A percentile compares a stretch with the other conserved stretches of the same genome.
Conservation (phyloP, 129 eudicot genomes). For the Artemisia argyi region DNA sequence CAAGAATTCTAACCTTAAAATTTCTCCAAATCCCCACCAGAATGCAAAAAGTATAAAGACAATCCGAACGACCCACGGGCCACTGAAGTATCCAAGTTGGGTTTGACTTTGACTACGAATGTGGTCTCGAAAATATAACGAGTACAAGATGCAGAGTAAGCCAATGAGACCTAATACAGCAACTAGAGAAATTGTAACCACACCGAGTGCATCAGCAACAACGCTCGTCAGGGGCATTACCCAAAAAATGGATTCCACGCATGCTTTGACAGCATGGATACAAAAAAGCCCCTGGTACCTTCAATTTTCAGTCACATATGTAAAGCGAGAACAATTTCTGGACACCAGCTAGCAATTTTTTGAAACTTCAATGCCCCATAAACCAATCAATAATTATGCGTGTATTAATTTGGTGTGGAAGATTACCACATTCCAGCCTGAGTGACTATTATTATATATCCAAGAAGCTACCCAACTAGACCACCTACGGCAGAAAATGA, state of each 20-base stretch:
- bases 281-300: conserved; percentile 38
- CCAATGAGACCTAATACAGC: conserved; percentile 58
- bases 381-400: conserved; percentile 1
- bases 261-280: conserved; percentile 96
- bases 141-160: conserved; percentile 67
- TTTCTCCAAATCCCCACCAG: conserved; percentile 91
- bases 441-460: conserved; percentile 21
- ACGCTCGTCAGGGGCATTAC: conserved; percentile 95
- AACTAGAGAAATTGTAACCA: conserved; percentile 84
- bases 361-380: conserved; percentile 17
- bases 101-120: conserved; percentile 47
- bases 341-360: conserved; percentile 9
- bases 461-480: conserved; percentile 29
- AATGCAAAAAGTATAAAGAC: conserved; percentile 53
- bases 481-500: conserved; percentile 35
- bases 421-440: conserved; percentile 3
- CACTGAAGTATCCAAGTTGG: conserved; percentile 75
- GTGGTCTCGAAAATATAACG: conserved; percentile 67
- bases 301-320: conserved; percentile 31
- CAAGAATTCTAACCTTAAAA: conserved; percentile 59
- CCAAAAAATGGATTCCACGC: conserved; percentile 84
- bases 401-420: not conserved
- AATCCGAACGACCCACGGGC: conserved; percentile 91
- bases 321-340: not conserved
- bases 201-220: conserved; percentile 97